Conservation (phyloP, 441 rosid species). For the Eruca vesicaria region DNA sequence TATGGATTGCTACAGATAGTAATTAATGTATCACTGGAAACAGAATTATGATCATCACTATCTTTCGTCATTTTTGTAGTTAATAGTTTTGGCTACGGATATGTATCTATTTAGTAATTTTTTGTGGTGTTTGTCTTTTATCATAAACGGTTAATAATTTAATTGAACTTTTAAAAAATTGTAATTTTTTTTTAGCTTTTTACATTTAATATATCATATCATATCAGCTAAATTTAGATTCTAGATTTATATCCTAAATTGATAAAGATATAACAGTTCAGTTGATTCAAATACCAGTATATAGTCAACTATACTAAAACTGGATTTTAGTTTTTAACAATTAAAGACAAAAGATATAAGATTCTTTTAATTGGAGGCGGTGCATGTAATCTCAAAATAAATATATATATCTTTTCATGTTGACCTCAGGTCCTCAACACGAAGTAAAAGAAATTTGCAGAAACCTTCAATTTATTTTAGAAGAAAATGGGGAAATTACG, state of each 20-base stretch:
- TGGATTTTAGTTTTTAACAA: neutral
- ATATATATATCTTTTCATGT: neutral
- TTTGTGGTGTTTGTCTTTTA: too few relatives aligned
- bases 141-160: too few relatives aligned
- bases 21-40: too few relatives aligned
- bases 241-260: neutral
- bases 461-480: neutral
- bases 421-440: neutral
- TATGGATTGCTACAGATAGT: too few relatives aligned
- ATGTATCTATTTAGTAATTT: too few relatives aligned
- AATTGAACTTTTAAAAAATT: too few relatives aligned
- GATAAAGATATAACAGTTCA: neutral
- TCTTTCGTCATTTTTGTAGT: too few relatives aligned
- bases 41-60: too few relatives aligned
- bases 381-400: neutral
- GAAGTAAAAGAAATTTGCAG: neutral
- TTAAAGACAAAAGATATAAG: neutral
- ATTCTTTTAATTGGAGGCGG: constrained; percentile 4
- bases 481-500: constrained; percentile 2
- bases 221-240: neutral
- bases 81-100: too few relatives aligned
- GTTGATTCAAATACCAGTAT: neutral
- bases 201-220: too few relatives aligned
- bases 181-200: too few relatives aligned
- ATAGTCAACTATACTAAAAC: neutral